These are phyloP conservation scores for Microbotryomycetes sp. DNA, from an alignment of 1,284 basidiomycete genomes.

Conservation along the genomic window DNA sequence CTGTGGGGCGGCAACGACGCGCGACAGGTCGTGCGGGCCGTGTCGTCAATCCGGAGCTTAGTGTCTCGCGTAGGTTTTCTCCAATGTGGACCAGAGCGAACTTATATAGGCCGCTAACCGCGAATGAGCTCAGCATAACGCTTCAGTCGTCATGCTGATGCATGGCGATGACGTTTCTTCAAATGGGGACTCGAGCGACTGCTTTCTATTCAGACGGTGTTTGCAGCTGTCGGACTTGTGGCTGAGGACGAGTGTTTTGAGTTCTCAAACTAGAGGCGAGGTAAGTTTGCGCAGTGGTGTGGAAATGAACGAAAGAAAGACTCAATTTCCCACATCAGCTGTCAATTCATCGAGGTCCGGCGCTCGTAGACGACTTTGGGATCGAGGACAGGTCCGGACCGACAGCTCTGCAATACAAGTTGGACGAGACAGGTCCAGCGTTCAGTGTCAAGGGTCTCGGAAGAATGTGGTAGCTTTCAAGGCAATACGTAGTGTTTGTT, in stretches of 20 bases:
- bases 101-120: too few relatives aligned
- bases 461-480: neutral
- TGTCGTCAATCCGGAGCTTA: too few relatives aligned
- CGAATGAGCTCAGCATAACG: too few relatives aligned
- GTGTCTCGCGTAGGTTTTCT: too few relatives aligned
- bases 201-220: slow-evolving; percentile 21
- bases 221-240: slow-evolving; percentile 17
- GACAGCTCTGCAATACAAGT: slow-evolving; percentile 22
- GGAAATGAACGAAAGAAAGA: too few relatives aligned
- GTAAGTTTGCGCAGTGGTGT: slow-evolving; percentile 7
- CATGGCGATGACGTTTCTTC: slow-evolving; percentile 25
- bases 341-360: slow-evolving; percentile 22
- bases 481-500: too few relatives aligned
- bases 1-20: slow-evolving; percentile 15
- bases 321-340: too few relatives aligned
- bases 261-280: slow-evolving; percentile 24
- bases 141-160: slow-evolving; percentile 21
- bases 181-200: slow-evolving; percentile 6
- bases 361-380: slow-evolving; percentile 9
- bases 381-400: slow-evolving; percentile 2
- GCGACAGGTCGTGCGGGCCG: slow-evolving; percentile 5
- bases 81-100: too few relatives aligned
- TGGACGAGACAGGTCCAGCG: slow-evolving; percentile 21
- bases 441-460: slow-evolving; percentile 23
- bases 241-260: slow-evolving; percentile 19